A percentile compares a stretch with the other conserved stretches of the same genome.
Evolutionary conservation across 306 rosid genomes (phyloP).

Genomic region (Vicia villosa): DNA sequence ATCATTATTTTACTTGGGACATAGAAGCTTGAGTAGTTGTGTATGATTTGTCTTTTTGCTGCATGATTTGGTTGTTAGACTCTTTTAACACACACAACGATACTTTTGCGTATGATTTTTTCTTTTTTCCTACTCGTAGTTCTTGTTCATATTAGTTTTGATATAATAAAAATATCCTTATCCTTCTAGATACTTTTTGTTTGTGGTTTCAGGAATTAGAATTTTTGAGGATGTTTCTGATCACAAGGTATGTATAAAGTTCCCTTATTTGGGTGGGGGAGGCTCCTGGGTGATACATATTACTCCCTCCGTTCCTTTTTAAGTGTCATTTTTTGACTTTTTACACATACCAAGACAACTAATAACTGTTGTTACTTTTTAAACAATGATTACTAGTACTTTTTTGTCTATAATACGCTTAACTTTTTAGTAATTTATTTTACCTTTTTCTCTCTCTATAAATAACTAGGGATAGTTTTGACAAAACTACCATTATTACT

Average conservation of each 20-base stretch:
- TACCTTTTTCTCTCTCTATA: no score
- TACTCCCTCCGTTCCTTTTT: no score
- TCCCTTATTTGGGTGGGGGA: conserved; percentile 24
- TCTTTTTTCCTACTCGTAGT: conserved; percentile 21
- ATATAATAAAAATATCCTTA: conserved; percentile 20
- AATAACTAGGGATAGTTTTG: no score
- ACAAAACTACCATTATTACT: no score
- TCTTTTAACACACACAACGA: conserved; percentile 6
- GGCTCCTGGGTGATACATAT: conserved; percentile 2
- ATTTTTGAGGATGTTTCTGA: conserved; percentile 86
- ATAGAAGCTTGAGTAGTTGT: conserved; percentile 21
- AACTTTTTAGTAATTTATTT: no score
- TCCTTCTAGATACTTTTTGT: conserved; percentile 33
- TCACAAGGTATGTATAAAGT: conserved; percentile 55
- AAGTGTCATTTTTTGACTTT: no score
- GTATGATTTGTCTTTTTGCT: not conserved
- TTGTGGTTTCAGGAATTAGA: conserved; percentile 81
- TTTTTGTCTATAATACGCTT: no score
- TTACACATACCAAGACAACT: no score
- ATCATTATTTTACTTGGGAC: conserved; percentile 13
- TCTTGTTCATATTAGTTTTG: conserved; percentile 28
- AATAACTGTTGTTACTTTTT: no score
- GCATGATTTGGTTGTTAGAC: conserved; percentile 21
- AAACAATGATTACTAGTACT: no score
- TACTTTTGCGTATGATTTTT: conserved; percentile 29